Evolutionary conservation across 108 stramenopile species (phyloP).

Genomic region (Ochromonas danica): DNA sequence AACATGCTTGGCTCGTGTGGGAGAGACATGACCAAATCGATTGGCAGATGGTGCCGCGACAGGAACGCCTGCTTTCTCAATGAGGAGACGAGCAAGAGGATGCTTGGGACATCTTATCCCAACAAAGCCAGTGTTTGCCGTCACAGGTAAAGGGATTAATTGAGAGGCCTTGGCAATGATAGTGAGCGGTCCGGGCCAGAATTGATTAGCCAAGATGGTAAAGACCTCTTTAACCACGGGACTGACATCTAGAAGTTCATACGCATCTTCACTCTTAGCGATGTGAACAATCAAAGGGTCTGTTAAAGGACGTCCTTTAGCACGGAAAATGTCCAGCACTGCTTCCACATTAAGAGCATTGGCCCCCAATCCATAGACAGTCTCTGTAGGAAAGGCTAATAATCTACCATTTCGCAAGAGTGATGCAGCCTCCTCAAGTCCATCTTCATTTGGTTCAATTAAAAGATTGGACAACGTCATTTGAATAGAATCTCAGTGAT

Average conservation of each 20-base stretch:
- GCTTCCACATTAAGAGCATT: constrained; percentile 82
- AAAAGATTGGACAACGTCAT: no score
- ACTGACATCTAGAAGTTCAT: constrained; percentile 43
- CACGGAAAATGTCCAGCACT: constrained; percentile 78
- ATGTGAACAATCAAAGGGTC: constrained; percentile 98
- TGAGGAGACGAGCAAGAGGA: constrained; percentile 71
- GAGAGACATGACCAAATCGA: constrained; percentile 93
- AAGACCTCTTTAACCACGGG: constrained; percentile 49
- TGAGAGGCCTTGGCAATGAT: constrained; percentile 73
- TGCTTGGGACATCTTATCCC: constrained; percentile 92
- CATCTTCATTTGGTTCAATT: constrained; percentile 22
- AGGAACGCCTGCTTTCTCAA: constrained; percentile 74
- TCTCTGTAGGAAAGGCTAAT: constrained; percentile 83
- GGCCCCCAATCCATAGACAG: constrained; percentile 97
- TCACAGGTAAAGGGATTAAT: constrained; percentile 70
- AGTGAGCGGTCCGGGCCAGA: constrained; percentile 94
- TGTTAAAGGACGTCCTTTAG: constrained; percentile 83
- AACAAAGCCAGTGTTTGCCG: constrained; percentile 88
- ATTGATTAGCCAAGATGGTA: constrained; percentile 55
- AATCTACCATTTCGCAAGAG: constrained; percentile 27
- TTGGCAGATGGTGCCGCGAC: constrained; percentile 98
- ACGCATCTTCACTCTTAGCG: constrained; percentile 56
- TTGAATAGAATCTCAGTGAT: no score
- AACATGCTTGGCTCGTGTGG: constrained; percentile 86
- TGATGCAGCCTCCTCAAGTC: neutral